Evolutionary conservation across 1,139 yeast genomes (phyloP), one percentile per base, ranked within the genome.

Genomic region (Lizanozyma gosingica): DNA sequence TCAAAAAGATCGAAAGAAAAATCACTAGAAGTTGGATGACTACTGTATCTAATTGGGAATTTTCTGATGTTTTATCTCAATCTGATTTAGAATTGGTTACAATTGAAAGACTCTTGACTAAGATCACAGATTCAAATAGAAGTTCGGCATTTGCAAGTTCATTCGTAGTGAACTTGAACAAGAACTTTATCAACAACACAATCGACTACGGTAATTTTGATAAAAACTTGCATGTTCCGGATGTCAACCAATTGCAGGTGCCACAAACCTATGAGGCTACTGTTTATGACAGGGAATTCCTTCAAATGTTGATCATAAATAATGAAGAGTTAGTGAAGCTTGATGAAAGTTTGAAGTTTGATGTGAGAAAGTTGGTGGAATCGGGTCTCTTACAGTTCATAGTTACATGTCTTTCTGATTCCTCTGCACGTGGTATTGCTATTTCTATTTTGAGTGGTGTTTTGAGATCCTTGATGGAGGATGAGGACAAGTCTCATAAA

Each of bases 31-130:
- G 34, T 66, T 85, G 95, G 95, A 65, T 81, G 14, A 66, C 70
- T 40, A 57, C 54, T 39, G 78, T 84, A 9, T 63, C 70, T 37
- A 65, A 71, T 35, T 86, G 95, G 94, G 88, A 83, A 40, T 71
- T 82, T 39, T 56, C 75, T 22, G 68, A 67, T 36, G 67, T 64
- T 17, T 49, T 64, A 36, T 56, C 59, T 8, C 62, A 58, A 35
- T 62, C 59, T 14, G 79, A 73, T 17, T 46, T 63, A 16, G 78
- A 72, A 8, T 49, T 68, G 29, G 60, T 68, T 14, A 74, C 73
- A 2, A 68, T 53, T 44, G 70, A 63, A 11, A 66, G 63, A 32
- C 52, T 84, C 18, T 63, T 83, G 38, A 60, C 63, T 15, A 65
- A 66, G 38, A 72, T 74, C 39, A 59, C 57, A 32, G 74, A 69